Evolutionary conservation across 768 basidiomycete species (phyloP), one percentile per base, ranked within the genome.

Genomic region (Russula dissimulans): DNA sequence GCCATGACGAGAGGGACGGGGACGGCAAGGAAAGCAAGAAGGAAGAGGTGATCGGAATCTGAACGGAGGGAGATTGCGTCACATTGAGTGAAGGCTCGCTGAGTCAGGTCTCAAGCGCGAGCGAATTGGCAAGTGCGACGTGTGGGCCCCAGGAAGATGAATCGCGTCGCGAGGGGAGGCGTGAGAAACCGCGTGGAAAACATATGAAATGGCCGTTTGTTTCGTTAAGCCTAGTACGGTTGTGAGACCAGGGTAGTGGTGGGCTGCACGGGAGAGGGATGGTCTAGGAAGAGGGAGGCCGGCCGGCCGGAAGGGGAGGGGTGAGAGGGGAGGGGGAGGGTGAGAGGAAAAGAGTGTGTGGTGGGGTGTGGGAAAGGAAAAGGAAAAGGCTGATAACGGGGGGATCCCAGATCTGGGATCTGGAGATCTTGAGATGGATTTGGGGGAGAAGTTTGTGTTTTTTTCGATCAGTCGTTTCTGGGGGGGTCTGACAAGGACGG

Each of bases 401-500:
- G 22, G 61, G 31, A 29, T 39, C 43, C 38, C 26, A 43, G 61
- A 62, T 62, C 61, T 62, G 34, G 47, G 62, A 64, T 61, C 59
- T 56, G 5, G 42, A 63, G 62, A 65, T 65, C 62, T 62, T 62
- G 62, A 64, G 54, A 61, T 62, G 60, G 59, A 64, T 62, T 64
- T 64, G 63, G 63, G 63, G 65, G 65, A 59, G 65, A 64, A 60
- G 65, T 39, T 64, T 36, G 56, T 36, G 46, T 44, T 26, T 17
- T 48, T 50, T 64, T 64, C 63, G 63, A 64, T 64, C 60, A 64
- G 63, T 56, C 56, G 61, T 62, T 64, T 56, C 53, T 64, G 59
- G 60, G 61, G 61, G 70, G 46, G 56, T 18, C 45, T 59, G 50
- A 56, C 55, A 69, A 71, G 72, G 71, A 71, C 73, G 65, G 71